Conservation (phyloP, 208 protist genomes). For the Leishmania lainsoni region DNA sequence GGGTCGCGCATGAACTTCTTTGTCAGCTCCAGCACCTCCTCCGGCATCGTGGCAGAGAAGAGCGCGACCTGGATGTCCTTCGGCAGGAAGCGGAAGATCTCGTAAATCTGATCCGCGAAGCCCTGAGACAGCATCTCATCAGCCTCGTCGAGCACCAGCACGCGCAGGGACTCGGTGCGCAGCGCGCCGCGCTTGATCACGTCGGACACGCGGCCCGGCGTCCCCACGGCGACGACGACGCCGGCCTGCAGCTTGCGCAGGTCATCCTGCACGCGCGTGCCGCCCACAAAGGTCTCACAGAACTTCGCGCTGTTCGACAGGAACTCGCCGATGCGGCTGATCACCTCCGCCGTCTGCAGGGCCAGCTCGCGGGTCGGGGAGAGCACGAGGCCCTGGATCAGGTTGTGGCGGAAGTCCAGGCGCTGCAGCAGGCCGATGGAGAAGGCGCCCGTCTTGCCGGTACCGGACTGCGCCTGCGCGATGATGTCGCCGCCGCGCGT, state of each 20-base stretch:
- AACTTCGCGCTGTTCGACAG: constrained; percentile 90
- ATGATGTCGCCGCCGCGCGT: constrained; percentile 94
- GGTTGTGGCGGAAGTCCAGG: constrained; percentile 71
- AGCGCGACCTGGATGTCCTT: constrained; percentile 92
- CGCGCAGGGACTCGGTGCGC: constrained; percentile 80
- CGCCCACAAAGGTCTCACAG: constrained; percentile 90
- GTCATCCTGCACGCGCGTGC: constrained; percentile 94
- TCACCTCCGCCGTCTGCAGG: constrained; percentile 96
- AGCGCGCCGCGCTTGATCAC: constrained; percentile 95
- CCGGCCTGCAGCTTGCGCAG: constrained; percentile 87
- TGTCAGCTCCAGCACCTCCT: constrained; percentile 95
- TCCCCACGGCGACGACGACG: constrained; percentile 97
- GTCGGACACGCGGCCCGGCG: constrained; percentile 97
- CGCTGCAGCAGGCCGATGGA: constrained; percentile 91
- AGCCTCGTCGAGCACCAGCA: constrained; percentile 99
- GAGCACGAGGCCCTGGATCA: constrained; percentile 96
- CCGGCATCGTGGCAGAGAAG: constrained; percentile 87
- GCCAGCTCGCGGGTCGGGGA: constrained; percentile 98
- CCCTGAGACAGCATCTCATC: constrained; percentile 99
- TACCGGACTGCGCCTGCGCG: constrained; percentile 98
- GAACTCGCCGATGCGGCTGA: constrained; percentile 93
- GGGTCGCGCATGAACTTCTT: constrained; percentile 98
- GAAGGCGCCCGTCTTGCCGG: constrained; percentile 99
- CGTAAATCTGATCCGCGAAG: constrained; percentile 99
- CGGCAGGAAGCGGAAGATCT: constrained; percentile 96